Evolutionary conservation across 768 basidiomycete species (phyloP).

Genomic region (Psilocybe cubensis): DNA sequence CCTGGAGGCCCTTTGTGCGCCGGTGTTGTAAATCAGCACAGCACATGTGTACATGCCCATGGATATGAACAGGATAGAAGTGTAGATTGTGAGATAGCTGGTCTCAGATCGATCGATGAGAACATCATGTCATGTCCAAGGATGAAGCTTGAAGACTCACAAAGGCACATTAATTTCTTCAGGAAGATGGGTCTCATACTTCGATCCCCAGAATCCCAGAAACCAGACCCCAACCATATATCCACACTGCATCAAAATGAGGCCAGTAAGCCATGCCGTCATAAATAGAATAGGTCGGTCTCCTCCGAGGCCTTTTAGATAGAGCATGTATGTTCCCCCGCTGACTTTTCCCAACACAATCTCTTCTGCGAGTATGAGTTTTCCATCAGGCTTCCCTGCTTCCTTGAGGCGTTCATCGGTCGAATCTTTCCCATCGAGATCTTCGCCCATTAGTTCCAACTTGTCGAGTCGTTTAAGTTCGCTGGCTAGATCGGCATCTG

Average conservation of each 20-base stretch:
- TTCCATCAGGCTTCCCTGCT: constrained; percentile 10
- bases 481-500: constrained; percentile 35
- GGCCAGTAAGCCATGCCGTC: constrained; percentile 25
- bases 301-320: constrained; percentile 40
- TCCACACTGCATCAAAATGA: constrained; percentile 27
- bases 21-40: constrained; percentile 45
- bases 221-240: constrained; percentile 43
- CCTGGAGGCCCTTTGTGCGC: constrained; percentile 54
- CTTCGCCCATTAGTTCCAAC: neutral
- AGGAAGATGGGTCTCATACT: constrained; percentile 38
- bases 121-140: neutral
- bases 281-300: constrained; percentile 37
- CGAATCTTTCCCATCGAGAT: constrained; percentile 23
- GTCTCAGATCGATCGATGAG: neutral
- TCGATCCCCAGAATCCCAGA: constrained; percentile 48
- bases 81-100: constrained; percentile 46
- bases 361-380: constrained; percentile 65
- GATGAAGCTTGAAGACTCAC: constrained; percentile 31
- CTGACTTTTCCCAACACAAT: constrained; percentile 41
- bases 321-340: constrained; percentile 35
- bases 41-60: constrained; percentile 32
- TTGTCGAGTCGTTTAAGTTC: constrained; percentile 24
- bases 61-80: constrained; percentile 3
- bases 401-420: constrained; percentile 26
- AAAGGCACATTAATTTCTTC: constrained; percentile 33